phyloP scores from a whole-genome alignment of 768 basidiomycete species.

The Fistulinella prunicolor region DNA sequence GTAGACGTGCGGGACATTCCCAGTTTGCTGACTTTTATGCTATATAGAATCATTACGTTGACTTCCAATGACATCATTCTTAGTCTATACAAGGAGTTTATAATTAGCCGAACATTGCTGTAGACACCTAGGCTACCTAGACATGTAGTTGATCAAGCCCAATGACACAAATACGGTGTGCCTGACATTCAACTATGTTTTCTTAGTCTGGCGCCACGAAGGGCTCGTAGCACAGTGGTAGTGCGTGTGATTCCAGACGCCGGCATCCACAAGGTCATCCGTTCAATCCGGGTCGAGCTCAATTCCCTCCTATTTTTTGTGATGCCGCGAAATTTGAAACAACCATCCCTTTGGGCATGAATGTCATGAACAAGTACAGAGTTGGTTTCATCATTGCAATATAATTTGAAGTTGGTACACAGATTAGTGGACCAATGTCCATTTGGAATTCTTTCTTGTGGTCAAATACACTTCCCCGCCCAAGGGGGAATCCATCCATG shows the following conservation, averaged over 20 bases:
- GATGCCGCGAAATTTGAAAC: too few species aligned
- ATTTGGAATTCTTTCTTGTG: slow-evolving; percentile 63
- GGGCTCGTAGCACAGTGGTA: slow-evolving; percentile 32
- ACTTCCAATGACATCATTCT: slow-evolving; percentile 83
- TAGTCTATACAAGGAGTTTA: slow-evolving; percentile 55
- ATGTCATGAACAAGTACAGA: too few species aligned
- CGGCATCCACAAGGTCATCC: slow-evolving; percentile 42
- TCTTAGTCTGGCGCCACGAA: too few species aligned
- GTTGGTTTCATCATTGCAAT: too few species aligned
- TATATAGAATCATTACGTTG: slow-evolving; percentile 76
- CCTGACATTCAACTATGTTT: too few species aligned
- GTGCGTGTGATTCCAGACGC: slow-evolving; percentile 33
- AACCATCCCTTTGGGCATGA: too few species aligned
- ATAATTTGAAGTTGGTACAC: too few species aligned
- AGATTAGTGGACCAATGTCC: slow-evolving; percentile 40
- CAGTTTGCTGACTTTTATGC: slow-evolving; percentile 4
- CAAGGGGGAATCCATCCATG: slow-evolving; percentile 66
- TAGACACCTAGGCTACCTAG: slow-evolving; percentile 8
- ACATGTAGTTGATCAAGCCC: background rate
- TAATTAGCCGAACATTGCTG: slow-evolving; percentile 6
- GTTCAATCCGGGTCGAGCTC: slow-evolving; percentile 44
- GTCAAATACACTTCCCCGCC: slow-evolving; percentile 69
- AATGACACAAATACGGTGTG: too few species aligned
- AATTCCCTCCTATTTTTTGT: slow-evolving; percentile 4
- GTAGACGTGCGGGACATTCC: background rate